Percentiles rank a stretch among this genome's conserved stretches.
Evolutionary conservation across 345 rosid genomes (phyloP).

Genomic region (Aurinia saxatilis): DNA sequence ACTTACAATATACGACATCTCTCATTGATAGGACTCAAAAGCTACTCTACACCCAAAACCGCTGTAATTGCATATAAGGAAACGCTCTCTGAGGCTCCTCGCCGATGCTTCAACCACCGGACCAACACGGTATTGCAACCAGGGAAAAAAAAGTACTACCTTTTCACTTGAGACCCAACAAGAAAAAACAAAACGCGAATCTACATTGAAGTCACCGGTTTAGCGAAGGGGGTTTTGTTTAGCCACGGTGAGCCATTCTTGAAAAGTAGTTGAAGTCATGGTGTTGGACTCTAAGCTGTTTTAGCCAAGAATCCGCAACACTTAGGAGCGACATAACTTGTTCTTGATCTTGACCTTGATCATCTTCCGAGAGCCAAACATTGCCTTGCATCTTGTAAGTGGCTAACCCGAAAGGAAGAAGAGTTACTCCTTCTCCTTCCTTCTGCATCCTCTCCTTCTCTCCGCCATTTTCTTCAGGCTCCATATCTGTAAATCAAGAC

Average conservation of each 20-base stretch:
- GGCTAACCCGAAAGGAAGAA: constrained; percentile 86
- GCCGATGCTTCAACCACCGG: constrained; percentile 1
- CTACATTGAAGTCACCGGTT: not conserved
- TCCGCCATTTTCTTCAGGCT: constrained; percentile 64
- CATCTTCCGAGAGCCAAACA: constrained; percentile 77
- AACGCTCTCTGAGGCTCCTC: constrained; percentile 14
- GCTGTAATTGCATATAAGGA: not conserved
- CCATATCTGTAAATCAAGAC: constrained; percentile 46
- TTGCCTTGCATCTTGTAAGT: constrained; percentile 99
- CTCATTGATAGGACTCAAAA: constrained; percentile 13
- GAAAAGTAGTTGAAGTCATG: constrained; percentile 92
- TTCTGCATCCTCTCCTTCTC: constrained; percentile 39
- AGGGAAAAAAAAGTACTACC: constrained; percentile 2
- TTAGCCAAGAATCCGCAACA: constrained; percentile 98
- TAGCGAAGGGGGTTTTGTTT: not conserved
- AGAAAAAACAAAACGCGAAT: constrained; percentile 15
- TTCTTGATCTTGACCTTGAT: constrained; percentile 69
- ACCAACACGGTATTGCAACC: constrained; percentile 9
- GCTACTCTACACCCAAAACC: constrained; percentile 24
- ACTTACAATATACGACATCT: constrained; percentile 7
- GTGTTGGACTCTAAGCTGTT: constrained; percentile 93
- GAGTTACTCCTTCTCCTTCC: constrained; percentile 58
- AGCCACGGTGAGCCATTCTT: constrained; percentile 61
- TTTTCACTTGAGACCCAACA: constrained; percentile 15
- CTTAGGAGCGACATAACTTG: constrained; percentile 71